Conservation (phyloP, 2,329 filamentous ascomycete species). For the Apiospora rasikravindrae region DNA sequence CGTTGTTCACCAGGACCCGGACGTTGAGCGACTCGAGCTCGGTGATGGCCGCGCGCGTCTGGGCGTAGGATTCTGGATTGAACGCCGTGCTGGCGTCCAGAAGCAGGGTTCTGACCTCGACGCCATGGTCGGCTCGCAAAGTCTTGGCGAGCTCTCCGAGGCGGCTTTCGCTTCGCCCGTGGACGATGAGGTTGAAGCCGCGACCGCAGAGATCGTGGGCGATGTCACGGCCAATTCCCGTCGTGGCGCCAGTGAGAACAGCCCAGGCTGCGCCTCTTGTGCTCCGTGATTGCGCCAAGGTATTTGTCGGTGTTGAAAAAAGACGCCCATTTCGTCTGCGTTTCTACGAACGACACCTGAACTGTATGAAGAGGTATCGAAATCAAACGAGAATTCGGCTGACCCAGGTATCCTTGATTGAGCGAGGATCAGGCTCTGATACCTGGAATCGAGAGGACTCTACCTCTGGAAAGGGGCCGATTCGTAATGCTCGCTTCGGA, state of each 20-base stretch:
- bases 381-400: no score
- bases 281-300: not conserved
- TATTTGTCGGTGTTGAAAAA: not conserved
- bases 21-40: not conserved
- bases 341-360: not conserved
- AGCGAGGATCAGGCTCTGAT: not conserved
- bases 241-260: not conserved
- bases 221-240: not conserved
- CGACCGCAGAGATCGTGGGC: not conserved
- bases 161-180: not conserved
- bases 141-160: not conserved
- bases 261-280: not conserved
- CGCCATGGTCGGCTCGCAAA: not conserved
- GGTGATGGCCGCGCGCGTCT: not conserved
- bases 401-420: no score
- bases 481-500: not conserved
- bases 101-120: not conserved
- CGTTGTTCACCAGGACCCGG: not conserved
- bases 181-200: not conserved
- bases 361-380: not conserved
- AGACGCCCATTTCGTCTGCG: not conserved
- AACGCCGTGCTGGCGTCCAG: not conserved
- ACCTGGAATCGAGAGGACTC: not conserved
- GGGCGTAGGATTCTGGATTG: not conserved
- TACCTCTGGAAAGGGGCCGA: not conserved